Conservation (phyloP, 2,329 filamentous ascomycete genomes). For the Beauveria sp. region DNA sequence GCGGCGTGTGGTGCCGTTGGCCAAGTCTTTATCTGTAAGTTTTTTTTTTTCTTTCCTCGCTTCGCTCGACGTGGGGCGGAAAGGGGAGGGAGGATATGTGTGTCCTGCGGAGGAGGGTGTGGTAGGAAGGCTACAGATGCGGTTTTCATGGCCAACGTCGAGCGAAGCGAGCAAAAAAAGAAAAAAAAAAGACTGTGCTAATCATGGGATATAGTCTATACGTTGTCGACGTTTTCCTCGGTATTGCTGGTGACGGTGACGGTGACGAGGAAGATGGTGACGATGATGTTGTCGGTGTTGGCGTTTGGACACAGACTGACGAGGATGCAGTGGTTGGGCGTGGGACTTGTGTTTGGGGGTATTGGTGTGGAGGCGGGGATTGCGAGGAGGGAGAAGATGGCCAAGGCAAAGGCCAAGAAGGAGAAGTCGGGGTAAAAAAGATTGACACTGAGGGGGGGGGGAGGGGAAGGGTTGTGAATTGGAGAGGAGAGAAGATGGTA, state of each 20-base stretch:
- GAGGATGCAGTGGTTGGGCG: conserved; percentile 88
- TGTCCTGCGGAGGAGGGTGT: neutral
- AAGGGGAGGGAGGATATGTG: neutral
- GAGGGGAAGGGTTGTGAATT: neutral
- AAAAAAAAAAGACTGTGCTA: conserved; percentile 11
- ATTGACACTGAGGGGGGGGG: neutral
- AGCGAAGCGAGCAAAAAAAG: neutral
- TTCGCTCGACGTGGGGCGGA: neutral
- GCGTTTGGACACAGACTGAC: conserved; percentile 87
- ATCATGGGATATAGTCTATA: conserved; percentile 57
- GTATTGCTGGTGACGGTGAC: conserved; percentile 92
- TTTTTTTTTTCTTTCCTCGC: neutral
- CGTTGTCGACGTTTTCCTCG: conserved; percentile 83
- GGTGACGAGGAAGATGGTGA: conserved; percentile 97
- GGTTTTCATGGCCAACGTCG: neutral
- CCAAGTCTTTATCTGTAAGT: conserved; percentile 86
- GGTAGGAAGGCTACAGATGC: neutral
- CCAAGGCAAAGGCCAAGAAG: conserved; percentile 61
- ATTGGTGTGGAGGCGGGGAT: conserved; percentile 86
- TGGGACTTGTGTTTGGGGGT: conserved; percentile 87
- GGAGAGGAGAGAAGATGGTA: neutral
- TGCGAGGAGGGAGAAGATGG: conserved; percentile 72
- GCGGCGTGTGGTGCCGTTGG: conserved; percentile 84
- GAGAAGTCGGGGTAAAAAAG: conserved; percentile 22
- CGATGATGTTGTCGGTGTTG: conserved; percentile 93